A percentile compares a stretch with the other conserved stretches of the same genome.
Evolutionary conservation across 2,329 filamentous ascomycete genomes (phyloP).

Genomic region (Epichloe hybrida): DNA sequence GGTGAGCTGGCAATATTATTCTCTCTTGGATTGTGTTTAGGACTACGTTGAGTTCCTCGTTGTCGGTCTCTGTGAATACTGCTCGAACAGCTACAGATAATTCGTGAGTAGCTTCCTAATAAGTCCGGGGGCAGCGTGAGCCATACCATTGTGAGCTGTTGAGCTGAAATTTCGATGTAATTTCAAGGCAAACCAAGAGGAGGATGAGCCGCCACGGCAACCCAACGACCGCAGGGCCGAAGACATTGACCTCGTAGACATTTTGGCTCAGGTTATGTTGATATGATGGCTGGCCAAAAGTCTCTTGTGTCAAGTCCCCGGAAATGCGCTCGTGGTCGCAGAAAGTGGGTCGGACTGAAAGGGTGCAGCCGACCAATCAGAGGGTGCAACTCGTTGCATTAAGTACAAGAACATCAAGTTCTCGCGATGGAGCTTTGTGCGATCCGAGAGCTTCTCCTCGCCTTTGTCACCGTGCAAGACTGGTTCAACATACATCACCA

Average conservation of each 20-base stretch:
- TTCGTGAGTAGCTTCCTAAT: slow-evolving; percentile 6
- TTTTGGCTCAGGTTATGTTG: slow-evolving; percentile 1
- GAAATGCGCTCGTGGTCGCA: not conserved
- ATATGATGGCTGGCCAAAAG: slow-evolving; percentile 5
- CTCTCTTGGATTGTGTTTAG: slow-evolving; percentile 41
- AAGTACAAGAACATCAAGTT: not conserved
- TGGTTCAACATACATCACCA: slow-evolving; percentile 7
- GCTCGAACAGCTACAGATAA: slow-evolving; percentile 17
- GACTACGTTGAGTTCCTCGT: slow-evolving; percentile 36
- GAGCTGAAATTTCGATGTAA: slow-evolving; percentile 16
- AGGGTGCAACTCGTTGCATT: slow-evolving; percentile 8
- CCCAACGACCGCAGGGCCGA: slow-evolving; percentile 14
- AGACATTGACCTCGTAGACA: slow-evolving; percentile 12
- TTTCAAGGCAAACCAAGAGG: not conserved
- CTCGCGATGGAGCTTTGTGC: not conserved
- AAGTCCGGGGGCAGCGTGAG: not conserved
- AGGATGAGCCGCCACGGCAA: slow-evolving; percentile 2
- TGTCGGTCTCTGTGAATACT: slow-evolving; percentile 38
- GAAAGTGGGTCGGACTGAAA: slow-evolving; percentile 16
- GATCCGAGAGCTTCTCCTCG: not conserved
- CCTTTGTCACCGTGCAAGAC: not conserved
- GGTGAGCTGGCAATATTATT: slow-evolving; percentile 48
- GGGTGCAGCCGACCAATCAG: slow-evolving; percentile 24
- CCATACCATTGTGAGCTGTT: slow-evolving; percentile 17
- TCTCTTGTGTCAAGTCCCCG: slow-evolving; percentile 3